Evolutionary conservation across 1,139 yeast genomes (phyloP), one percentile per base, ranked within the genome.

Genomic region (Yamadazyma dendronema): DNA sequence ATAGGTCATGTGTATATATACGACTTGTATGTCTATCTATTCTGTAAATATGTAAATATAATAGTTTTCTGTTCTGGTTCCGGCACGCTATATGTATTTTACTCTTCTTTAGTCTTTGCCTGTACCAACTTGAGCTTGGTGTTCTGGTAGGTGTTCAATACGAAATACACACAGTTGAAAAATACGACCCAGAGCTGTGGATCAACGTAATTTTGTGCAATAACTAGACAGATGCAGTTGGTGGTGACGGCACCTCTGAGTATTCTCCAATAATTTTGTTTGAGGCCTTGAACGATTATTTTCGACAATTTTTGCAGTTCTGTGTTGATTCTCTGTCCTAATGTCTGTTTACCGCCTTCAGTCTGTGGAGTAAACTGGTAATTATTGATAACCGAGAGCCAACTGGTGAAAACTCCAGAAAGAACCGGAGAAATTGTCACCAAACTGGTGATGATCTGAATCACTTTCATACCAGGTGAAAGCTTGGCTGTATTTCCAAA

Each of bases 171-270:
- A 43, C 83, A 54, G 44, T 81, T 81, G 65, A 86, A 86, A 62
- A 85, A 85, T 2, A 87, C 87, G 7, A 86, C 88, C 96, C 96
- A 88, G 33, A 84, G 73, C 46, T 82, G 81, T 11, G 88, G 88
- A 13, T 78, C 74, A 23, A 88, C 56, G 53, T 74, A 84, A 40
- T 71, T 78, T 57, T 88, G 96, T n/a, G 96, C 95, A 38, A 84
- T 48, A 1, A 79, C 65, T 54, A 85, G 61, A 5, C 84, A 74
- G 13, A 79, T 52, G 10, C 85, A 81, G 25, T 86, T 79, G 6
- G 88, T 75, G 30, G 78, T 54, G 70, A 86, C 76, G 10, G 88
- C 78, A 7, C 84, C 70, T 49, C 72, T 76, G 49, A 83, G 65
- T n/a, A 84, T 81, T 4, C 76, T 65, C 43, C 70, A 52, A 47